Evolutionary conservation across 106 monocot genomes (phyloP), one percentile per base, ranked within the genome.

Genomic region (Posidonia australis): DNA sequence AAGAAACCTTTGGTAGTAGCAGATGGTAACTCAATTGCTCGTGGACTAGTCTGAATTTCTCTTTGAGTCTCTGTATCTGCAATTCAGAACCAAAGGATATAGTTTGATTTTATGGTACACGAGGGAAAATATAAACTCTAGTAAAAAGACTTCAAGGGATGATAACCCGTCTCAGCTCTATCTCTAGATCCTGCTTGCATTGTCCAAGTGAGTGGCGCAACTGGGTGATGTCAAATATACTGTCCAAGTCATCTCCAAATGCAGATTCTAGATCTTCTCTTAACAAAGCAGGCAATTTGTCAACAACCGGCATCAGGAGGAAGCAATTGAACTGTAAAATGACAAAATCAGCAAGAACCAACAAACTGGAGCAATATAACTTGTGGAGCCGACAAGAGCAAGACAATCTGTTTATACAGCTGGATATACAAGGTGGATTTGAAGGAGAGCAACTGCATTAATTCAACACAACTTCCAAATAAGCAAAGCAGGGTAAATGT

Each of bases 261-360:
- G 82, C 85, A 49, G 82, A 84, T 23, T 88, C 88, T 44, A 92
- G 69, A 44, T 88, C 92, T 78, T 92, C 87, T 58, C 81, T 72
- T 67, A 92, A 61, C 76, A 84, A 70, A 2, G 88, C 82, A 13
- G 92, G 92, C 58, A 92, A 57, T 61, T 88, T 84, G 74, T 92
- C 92, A 9, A 92, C 82, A 18, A 92, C 76, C 36, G 85, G 92
- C 92, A 92, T 88, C 13, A 92, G 92, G 45, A 92, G 80, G 63
- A 92, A 92, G 69, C 92, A 92, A 75, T 92, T 92, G 62, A 88
- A 92, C 92, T 92, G 82, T 47, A 73, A 64, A 68, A 53, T 42
- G 11, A 47, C 41, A 13, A 11, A 14, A 25, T 30, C 29, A 63
- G 41, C 29, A 45, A 29, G 25, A 67, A 28, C 16, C 29, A 3